A percentile compares a stretch with the other conserved stretches of the same genome.
Conservation (phyloP, 2,329 filamentous ascomycete species). For the Dactylellina parvicollis region DNA sequence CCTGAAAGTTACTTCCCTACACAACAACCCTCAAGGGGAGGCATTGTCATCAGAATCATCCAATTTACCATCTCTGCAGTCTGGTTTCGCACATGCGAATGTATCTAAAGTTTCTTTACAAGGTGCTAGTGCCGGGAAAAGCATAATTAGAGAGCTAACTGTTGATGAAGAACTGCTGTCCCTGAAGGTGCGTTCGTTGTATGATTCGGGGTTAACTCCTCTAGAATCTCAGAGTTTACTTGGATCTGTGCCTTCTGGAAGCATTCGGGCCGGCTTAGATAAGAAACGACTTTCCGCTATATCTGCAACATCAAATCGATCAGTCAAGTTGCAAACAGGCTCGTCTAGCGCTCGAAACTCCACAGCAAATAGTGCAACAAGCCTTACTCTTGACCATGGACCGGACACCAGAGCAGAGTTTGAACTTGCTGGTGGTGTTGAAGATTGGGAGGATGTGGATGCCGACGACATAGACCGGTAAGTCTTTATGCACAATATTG, state of each 20-base stretch:
- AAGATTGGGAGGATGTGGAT: slow-evolving; percentile 74
- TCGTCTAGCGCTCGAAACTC: slow-evolving; percentile 26
- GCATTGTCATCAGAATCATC: not conserved
- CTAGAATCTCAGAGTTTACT: slow-evolving; percentile 50
- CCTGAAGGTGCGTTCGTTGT: slow-evolving; percentile 57
- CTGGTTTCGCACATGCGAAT: slow-evolving; percentile 15
- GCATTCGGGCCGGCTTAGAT: slow-evolving; percentile 54
- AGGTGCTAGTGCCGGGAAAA: slow-evolving; percentile 30
- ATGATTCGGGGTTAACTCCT: slow-evolving; percentile 56
- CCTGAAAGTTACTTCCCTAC: not conserved
- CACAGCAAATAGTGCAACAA: slow-evolving; percentile 33
- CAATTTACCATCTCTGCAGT: not conserved
- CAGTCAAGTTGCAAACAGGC: slow-evolving; percentile 39
- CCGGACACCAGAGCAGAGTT: slow-evolving; percentile 59
- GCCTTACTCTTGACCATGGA: slow-evolving; percentile 54
- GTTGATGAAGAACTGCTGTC: slow-evolving; percentile 57
- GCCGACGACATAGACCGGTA: slow-evolving; percentile 69
- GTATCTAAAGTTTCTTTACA: slow-evolving; percentile 44
- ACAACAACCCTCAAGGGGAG: not conserved
- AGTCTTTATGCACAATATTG: slow-evolving; percentile 7
- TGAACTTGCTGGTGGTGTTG: slow-evolving; percentile 67
- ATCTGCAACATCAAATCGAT: slow-evolving; percentile 49
- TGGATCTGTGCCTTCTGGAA: slow-evolving; percentile 56
- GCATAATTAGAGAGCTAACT: slow-evolving; percentile 49
- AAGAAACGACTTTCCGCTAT: slow-evolving; percentile 49